Evolutionary conservation across 2,329 filamentous ascomycete genomes (phyloP).

Genomic region (Pyrenochaeta sp.): DNA sequence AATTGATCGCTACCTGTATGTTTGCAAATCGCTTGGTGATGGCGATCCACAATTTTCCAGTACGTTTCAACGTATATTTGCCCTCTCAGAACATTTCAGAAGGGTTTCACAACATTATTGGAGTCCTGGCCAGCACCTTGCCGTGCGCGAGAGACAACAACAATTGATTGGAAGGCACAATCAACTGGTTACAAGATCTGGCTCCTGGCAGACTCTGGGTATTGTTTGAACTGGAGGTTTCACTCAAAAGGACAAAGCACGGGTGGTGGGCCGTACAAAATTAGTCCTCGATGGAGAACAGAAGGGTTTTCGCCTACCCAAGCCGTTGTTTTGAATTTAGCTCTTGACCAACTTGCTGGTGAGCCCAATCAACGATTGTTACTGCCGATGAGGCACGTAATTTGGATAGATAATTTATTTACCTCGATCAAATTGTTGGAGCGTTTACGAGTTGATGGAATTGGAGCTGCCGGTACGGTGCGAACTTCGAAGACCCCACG

Average conservation of each 20-base stretch:
- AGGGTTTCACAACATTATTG: neutral
- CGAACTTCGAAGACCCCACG: no score
- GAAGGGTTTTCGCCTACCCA: neutral
- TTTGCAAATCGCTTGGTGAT: neutral
- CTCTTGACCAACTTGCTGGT: neutral
- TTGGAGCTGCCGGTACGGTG: no score
- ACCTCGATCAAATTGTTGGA: neutral
- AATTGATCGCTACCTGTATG: no score
- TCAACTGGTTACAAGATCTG: neutral
- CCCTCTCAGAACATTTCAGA: neutral
- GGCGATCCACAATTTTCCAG: neutral
- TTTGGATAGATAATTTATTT: neutral
- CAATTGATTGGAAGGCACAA: neutral
- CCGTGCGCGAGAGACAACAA: neutral
- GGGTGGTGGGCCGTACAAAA: conserved; percentile 1
- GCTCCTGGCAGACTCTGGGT: conserved; percentile 1
- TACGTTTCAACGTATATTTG: neutral
- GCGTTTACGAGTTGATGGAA: neutral
- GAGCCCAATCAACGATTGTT: neutral
- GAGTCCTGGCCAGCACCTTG: neutral
- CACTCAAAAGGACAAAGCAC: neutral
- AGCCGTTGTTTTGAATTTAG: neutral
- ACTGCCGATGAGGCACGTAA: neutral
- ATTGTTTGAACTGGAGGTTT: conserved; percentile 3
- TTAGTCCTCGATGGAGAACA: neutral